Evolutionary conservation across 192 early-diverging fungal species (phyloP).

Genomic region (Umbelopsis ramanniana): DNA sequence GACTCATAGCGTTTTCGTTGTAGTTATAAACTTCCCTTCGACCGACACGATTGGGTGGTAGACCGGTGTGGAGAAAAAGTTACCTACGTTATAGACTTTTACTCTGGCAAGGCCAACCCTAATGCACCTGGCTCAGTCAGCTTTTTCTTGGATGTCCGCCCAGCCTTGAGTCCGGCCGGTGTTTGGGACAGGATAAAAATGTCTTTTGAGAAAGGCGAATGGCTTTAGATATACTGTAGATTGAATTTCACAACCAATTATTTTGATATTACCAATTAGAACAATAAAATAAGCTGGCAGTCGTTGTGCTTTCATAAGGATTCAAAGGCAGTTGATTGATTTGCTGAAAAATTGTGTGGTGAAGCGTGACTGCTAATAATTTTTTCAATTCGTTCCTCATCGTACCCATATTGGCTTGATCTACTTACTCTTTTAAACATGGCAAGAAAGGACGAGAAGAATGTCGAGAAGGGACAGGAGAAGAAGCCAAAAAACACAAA

Average conservation of each 20-base stretch:
- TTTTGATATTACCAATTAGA: not conserved
- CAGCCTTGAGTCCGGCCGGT: slow-evolving; percentile 68
- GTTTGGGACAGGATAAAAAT: slow-evolving; percentile 53
- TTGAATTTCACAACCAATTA: not conserved
- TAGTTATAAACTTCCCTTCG: slow-evolving; percentile 84
- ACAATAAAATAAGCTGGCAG: too few species aligned
- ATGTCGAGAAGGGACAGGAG: not conserved
- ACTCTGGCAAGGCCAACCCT: slow-evolving; percentile 68
- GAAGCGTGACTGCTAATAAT: not conserved
- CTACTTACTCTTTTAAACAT: not conserved
- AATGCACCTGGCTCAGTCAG: slow-evolving; percentile 47
- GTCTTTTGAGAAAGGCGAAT: slow-evolving; percentile 32
- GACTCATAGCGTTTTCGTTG: too few species aligned
- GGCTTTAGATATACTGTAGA: not conserved
- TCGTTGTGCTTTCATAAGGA: too few species aligned
- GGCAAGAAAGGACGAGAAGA: slow-evolving; percentile 4
- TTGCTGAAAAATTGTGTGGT: too few species aligned
- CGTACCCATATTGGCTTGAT: not conserved
- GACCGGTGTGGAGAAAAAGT: slow-evolving; percentile 89
- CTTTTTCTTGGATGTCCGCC: slow-evolving; percentile 91
- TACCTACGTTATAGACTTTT: slow-evolving; percentile 92
- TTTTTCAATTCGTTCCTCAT: not conserved
- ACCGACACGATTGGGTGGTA: slow-evolving; percentile 93
- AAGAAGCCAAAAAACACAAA: not conserved
- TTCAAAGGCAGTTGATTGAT: too few species aligned